Evolutionary conservation across 768 basidiomycete genomes (phyloP), one percentile per base, ranked within the genome.

Genomic region (Kondoa malvinella): DNA sequence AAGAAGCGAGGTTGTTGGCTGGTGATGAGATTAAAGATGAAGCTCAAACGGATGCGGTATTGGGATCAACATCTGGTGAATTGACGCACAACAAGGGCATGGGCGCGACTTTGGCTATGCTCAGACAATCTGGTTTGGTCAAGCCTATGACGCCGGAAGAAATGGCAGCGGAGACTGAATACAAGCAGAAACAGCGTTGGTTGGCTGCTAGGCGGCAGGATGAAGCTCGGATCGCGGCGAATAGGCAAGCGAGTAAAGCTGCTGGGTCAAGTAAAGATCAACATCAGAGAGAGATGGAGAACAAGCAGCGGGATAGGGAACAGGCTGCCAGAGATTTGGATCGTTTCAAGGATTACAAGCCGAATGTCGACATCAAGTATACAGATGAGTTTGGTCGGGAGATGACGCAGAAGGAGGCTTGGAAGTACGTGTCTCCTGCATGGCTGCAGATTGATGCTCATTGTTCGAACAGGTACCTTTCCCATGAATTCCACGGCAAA

Each of bases 401-500:
- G 68, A 79, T 92, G 76, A 89, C 88, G 27, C 86, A 86, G 25
- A 96, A 96, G 81, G 95, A 99, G 79, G 73, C 69, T 27, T 70
- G 69, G 69, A 70, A 70, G 58, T 63, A 32, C 4, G 61, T 63
- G 30, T 8, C 8, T 21, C 8, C 21, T 50, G 59, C 59, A n/a
- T 50, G 40, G 21, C 21, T 50, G 40, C 40, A 50, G 21, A 50
- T 50, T 50, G 12, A 8, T 21, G 40, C 40, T 50, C 12, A 50
- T 50, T 50, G 16, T 60, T 32, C 8, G 1, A 2, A 33, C 68
- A 72, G 70, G 92, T 89, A 91, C 21, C 80, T 99, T 57, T 92
- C 89, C 57, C 95, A 99, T 77, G 88, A 89, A 76, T 97, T 99
- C 84, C 95, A 99, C 73, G 95, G 95, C 34, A 96, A 97, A 78